Base-by-base conservation (phyloP, 306 rosid species). In the Rubus parviflorus region DNA sequence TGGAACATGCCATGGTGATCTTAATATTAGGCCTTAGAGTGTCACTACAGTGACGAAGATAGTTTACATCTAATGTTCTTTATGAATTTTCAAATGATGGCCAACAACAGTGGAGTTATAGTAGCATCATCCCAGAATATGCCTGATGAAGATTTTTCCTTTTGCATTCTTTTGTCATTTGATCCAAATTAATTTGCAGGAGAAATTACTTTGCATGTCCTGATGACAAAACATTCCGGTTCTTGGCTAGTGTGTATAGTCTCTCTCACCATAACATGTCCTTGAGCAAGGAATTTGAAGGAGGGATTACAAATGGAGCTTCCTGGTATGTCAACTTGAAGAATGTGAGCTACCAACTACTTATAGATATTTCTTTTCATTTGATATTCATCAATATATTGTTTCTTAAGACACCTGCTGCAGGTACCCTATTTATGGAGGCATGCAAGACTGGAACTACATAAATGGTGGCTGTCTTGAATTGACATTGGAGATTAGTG, bases 391-490 rank as follows among this genome's bases (percentile, higher is more conserved):
- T 81, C 69, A 57, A n/a, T n/a, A n/a, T n/a, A 63, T 84, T 83
- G 73, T 77, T 77, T 79, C 67, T 62, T 76, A 68, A 79, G 70
- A 57, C 77, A 68, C 77, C 69, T 79, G 73, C 74, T 82, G 82
- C 86, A 95, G 99, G 97, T 95, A 95, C 63, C 99, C 99, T 19
- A 75, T 95, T 69, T 92, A 92, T 65, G 99, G 99, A 66, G 99
- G 97, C 81, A 95, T 95, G 99, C 97, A 95, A 85, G 99, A 92
- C 77, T 95, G 97, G 97, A 95, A 95, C 85, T 95, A 90, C 72
- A 92, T 88, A 80, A 87, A 91, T 35, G 93, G 82, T 58, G 96
- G 94, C 60, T 92, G 97, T 88, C 88, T 95, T 77, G 99, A 95
- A 81, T 84, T 89, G 84, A 95, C 97, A 63, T 83, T 90, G 78